phyloP scores from a whole-genome alignment of 2,329 filamentous ascomycete genomes.

The Penicillium verrucosum region DNA sequence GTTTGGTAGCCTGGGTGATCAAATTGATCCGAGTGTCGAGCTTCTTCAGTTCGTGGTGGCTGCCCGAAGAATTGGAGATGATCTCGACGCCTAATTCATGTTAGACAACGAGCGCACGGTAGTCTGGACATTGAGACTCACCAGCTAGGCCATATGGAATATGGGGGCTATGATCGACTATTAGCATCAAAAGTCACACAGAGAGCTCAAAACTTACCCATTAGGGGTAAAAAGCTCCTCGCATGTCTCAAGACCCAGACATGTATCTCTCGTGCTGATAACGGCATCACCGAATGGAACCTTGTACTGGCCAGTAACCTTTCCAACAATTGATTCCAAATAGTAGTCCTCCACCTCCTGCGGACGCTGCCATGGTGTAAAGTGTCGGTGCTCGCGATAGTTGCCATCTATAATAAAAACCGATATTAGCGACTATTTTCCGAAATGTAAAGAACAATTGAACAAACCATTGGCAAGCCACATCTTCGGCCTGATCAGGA shows the following conservation, averaged over 20 bases:
- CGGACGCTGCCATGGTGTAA: conserved; percentile 61
- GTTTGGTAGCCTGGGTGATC: conserved; percentile 61
- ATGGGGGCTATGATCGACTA: neutral
- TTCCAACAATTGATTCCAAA: conserved; percentile 57
- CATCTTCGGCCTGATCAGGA: conserved; percentile 70
- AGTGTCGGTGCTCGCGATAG: conserved; percentile 60
- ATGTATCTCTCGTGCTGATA: conserved; percentile 60
- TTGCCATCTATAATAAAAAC: conserved; percentile 53
- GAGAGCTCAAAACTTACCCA: conserved; percentile 11
- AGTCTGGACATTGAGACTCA: conserved; percentile 31
- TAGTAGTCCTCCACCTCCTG: conserved; percentile 61
- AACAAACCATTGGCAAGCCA: conserved; percentile 59
- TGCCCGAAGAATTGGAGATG: conserved; percentile 66
- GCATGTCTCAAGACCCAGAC: conserved; percentile 63
- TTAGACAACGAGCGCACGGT: neutral
- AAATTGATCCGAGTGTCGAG: conserved; percentile 61
- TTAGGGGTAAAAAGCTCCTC: conserved; percentile 65
- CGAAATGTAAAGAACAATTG: neutral
- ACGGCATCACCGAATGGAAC: conserved; percentile 68
- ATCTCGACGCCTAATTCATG: conserved; percentile 57
- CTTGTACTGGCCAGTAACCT: conserved; percentile 54
- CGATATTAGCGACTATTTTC: neutral
- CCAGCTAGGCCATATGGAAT: conserved; percentile 53
- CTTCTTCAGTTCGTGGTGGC: conserved; percentile 67
- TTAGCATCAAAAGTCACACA: neutral